Conservation (phyloP, 1,139 yeast species). For the Pichia sorboxylosa region DNA sequence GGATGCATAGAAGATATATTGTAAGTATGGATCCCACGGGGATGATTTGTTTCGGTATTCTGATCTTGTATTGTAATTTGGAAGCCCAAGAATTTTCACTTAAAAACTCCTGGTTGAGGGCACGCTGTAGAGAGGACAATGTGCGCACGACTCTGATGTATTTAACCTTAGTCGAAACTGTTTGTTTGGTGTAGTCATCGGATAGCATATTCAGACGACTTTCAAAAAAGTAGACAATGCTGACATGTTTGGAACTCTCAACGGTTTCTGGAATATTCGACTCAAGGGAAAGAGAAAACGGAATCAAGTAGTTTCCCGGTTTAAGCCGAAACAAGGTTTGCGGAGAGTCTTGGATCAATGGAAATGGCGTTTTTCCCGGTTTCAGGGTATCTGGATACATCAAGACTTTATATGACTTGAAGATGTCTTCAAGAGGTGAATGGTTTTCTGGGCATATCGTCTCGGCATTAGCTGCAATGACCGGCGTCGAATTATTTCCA, state of each 20-base stretch:
- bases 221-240: slow-evolving; percentile 35
- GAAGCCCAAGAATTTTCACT: slow-evolving; percentile 56
- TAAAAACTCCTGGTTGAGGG: slow-evolving; percentile 33
- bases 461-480: not conserved
- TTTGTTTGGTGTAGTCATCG: no score
- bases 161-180: no score
- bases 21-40: slow-evolving; percentile 50
- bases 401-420: not conserved
- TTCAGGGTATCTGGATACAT: slow-evolving; percentile 6
- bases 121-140: slow-evolving; percentile 11
- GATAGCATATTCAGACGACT: no score
- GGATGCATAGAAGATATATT: slow-evolving; percentile 42
- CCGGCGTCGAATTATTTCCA: not conserved
- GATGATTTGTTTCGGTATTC: slow-evolving; percentile 44
- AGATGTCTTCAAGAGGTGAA: slow-evolving; percentile 1
- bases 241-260: slow-evolving; percentile 51
- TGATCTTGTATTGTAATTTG: slow-evolving; percentile 52
- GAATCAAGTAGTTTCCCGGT: slow-evolving; percentile 56
- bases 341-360: slow-evolving; percentile 2
- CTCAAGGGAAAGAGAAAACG: slow-evolving; percentile 47
- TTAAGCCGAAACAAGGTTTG: slow-evolving; percentile 29
- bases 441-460: not conserved
- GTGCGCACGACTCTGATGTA: slow-evolving; percentile 31
- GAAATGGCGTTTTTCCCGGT: slow-evolving; percentile 28
- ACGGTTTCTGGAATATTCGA: slow-evolving; percentile 54